Base-by-base conservation (phyloP, 2,329 filamentous ascomycete genomes). In the Colletotrichum tofieldiae region DNA sequence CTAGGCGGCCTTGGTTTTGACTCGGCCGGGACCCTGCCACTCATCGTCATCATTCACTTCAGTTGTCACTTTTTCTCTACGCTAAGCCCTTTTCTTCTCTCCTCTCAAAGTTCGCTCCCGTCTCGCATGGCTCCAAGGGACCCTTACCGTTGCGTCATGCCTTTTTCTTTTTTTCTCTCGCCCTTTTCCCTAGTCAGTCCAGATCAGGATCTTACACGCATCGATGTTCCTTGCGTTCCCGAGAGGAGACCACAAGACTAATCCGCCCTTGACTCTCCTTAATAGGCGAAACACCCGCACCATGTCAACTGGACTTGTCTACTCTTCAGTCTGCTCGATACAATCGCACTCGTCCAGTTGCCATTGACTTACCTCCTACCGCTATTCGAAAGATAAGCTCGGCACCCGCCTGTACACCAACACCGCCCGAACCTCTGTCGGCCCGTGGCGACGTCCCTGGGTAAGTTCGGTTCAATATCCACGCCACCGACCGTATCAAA, bases 381-480 rank as follows among this genome's bases (percentile, higher is more conserved):
- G 35, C 61, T 43, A 75, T 80, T 56, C 83, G 80, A 74, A 85
- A 82, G 69, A 76, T 83, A 73, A 84, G 81, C 59, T 80, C 80
- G 72, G 78, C 83, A 60, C 81, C 82, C 60, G 77, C 60, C 60
- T 63, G 47, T n/a, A 63, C 81, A 56, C 82, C 82, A 76, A 87
- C 84, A 32, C 84, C 84, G 26, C 84, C 82, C 29, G 85, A 85
- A 74, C 86, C 85, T 73, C 79, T 91, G 29, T 90, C 89, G 35
- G 90, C 87, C 55, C 84, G 89, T 66, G 90, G 89, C 64, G 89
- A 91, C 78, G 77, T 89, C 61, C 84, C 84, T 77, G 89, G 89
- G 90, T 91, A 86, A 78, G 86, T 83, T 11, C n/a, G 26, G 18
- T 55, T 51, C 26, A 23, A 55, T 58, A 26, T 32, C n/a, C 20